Conservation (phyloP, 805 yeast species). For the Lachancea quebecensis region DNA sequence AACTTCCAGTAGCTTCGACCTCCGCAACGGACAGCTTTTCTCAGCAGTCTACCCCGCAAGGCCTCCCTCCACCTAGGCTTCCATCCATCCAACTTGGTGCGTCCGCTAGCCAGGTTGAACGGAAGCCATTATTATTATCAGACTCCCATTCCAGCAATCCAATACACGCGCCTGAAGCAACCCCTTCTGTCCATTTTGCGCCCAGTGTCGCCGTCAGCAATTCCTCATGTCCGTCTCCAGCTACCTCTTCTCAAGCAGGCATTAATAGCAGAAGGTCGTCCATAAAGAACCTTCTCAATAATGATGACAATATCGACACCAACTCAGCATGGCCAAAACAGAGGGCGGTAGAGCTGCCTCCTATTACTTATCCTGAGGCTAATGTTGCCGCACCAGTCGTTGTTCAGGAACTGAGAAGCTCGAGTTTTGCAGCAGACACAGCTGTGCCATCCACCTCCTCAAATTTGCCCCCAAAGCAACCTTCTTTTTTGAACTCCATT, state of each 20-base stretch:
- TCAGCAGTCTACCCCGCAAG: slow-evolving; percentile 16
- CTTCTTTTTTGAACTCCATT: slow-evolving; percentile 4
- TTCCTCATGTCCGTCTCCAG: slow-evolving; percentile 4
- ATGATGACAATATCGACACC: slow-evolving; percentile 1
- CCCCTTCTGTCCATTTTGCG: slow-evolving; percentile 9
- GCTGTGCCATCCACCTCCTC: neutral
- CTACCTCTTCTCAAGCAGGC: slow-evolving; percentile 5
- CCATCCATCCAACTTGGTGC: slow-evolving; percentile 26
- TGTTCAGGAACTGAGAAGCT: slow-evolving; percentile 9
- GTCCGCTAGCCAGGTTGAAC: neutral
- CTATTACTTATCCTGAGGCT: neutral
- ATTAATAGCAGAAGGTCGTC: slow-evolving; percentile 9
- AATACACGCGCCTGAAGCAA: neutral
- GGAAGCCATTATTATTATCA: neutral
- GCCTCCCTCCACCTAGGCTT: slow-evolving; percentile 29
- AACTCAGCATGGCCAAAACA: neutral
- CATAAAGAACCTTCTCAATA: slow-evolving; percentile 9
- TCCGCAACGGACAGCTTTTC: slow-evolving; percentile 12
- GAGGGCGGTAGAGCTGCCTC: neutral
- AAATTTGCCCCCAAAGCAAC: neutral
- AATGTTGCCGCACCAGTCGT: slow-evolving; percentile 5
- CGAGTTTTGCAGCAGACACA: neutral
- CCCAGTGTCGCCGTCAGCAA: slow-evolving; percentile 1
- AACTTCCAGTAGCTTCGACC: neutral
- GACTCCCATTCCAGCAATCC: neutral